These are phyloP conservation scores for Paramecium octaurelia DNA, from an alignment of 73 alveolate genomes.

Conservation along the genomic window DNA sequence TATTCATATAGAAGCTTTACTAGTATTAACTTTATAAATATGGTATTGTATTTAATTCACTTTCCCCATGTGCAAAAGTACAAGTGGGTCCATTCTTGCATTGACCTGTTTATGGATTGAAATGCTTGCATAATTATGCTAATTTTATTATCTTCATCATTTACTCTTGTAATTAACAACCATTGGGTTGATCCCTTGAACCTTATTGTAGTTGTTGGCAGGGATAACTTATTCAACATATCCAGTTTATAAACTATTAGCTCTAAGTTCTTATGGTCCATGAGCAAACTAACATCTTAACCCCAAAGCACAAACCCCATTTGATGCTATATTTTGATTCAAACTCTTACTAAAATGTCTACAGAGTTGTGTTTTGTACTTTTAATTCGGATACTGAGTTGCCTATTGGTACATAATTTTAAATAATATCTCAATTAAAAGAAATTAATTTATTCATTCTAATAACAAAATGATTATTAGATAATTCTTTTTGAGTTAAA, in stretches of 20 bases:
- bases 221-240: background rate
- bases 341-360: slow-evolving; percentile 29
- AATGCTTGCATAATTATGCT: slow-evolving; percentile 46
- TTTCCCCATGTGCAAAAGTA: slow-evolving; percentile 46
- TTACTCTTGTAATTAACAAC: slow-evolving; percentile 36
- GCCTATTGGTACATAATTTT: background rate
- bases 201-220: background rate
- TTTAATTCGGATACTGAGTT: background rate
- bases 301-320: slow-evolving; percentile 45
- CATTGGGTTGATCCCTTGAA: slow-evolving; percentile 28
- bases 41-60: slow-evolving; percentile 17
- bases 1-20: background rate
- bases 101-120: slow-evolving; percentile 42
- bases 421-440: slow-evolving; percentile 15
- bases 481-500: background rate
- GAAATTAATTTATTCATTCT: background rate
- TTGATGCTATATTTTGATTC: background rate
- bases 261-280: slow-evolving; percentile 41
- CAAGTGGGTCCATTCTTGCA: slow-evolving; percentile 47
- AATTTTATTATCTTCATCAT: background rate
- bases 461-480: background rate
- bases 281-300: slow-evolving; percentile 49
- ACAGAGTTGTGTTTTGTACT: slow-evolving; percentile 18
- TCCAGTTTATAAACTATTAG: background rate
- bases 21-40: background rate